Evolutionary conservation across 2,329 filamentous ascomycete species (phyloP).

Genomic region (Fusarium longipes): DNA sequence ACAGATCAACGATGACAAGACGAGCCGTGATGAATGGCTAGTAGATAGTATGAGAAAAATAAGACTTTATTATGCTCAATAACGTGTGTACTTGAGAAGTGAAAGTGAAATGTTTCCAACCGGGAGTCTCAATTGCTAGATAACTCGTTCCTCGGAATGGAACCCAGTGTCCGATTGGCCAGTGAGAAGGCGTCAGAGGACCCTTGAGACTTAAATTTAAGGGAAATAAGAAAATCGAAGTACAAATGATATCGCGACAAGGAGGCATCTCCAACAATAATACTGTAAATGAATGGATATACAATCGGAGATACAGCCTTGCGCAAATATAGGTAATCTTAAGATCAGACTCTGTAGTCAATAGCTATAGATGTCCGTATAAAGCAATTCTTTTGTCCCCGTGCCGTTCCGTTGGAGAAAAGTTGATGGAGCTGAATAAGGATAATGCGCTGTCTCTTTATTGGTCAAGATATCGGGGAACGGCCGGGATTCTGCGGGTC

Average conservation of each 20-base stretch:
- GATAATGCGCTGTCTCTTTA: constrained; percentile 28
- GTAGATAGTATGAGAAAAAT: constrained; percentile 44
- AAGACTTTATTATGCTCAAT: constrained; percentile 36
- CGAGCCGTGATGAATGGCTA: constrained; percentile 36
- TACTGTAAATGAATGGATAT: too few species aligned
- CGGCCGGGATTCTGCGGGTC: constrained; percentile 42
- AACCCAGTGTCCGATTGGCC: constrained; percentile 34
- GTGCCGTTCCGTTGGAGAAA: constrained; percentile 4
- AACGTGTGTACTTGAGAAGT: background rate
- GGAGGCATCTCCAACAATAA: too few species aligned
- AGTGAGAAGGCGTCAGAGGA: constrained; percentile 14
- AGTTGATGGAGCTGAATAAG: constrained; percentile 24
- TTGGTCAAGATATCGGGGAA: constrained; percentile 34
- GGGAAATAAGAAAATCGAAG: background rate
- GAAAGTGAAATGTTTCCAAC: background rate
- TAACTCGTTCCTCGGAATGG: constrained; percentile 1
- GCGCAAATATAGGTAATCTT: too few species aligned
- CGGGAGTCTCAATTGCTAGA: background rate
- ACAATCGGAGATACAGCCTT: background rate
- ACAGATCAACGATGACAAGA: constrained; percentile 39
- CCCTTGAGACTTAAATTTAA: constrained; percentile 1
- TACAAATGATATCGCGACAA: background rate
- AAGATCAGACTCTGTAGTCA: too few species aligned
- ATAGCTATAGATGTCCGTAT: background rate
- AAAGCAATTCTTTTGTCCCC: background rate